Percentiles rank a stretch among this genome's conserved stretches.
Evolutionary conservation across 441 rosid genomes (phyloP).

Genomic region (Biscutella auriculata): DNA sequence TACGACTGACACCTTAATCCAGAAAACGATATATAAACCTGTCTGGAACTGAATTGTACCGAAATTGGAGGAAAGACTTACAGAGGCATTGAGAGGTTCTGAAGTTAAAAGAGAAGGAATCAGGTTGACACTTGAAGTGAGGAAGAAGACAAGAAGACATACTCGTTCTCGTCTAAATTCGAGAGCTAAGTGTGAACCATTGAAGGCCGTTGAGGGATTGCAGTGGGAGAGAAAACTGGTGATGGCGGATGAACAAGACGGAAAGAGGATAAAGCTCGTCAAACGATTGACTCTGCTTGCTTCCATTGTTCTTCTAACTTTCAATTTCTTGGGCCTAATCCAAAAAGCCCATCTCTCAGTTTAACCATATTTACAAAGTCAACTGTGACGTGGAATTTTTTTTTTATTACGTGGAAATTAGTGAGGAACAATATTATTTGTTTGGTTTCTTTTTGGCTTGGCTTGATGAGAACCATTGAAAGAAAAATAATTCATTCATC

Average conservation of each 20-base stretch:
- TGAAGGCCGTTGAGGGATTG: slow-evolving; percentile 16
- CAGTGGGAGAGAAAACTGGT: slow-evolving; percentile 22
- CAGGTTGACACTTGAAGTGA: slow-evolving; percentile 87
- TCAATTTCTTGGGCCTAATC: slow-evolving; percentile 10
- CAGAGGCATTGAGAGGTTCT: slow-evolving; percentile 30
- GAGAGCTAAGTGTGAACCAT: slow-evolving; percentile 20
- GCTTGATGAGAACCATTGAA: too few species aligned
- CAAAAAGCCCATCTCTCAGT: not conserved
- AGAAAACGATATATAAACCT: not conserved
- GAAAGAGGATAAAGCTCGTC: slow-evolving; percentile 19
- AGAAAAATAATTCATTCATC: too few species aligned
- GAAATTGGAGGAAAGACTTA: not conserved
- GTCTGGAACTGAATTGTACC: not conserved
- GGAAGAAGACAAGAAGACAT: slow-evolving; percentile 84
- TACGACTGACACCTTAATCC: not conserved
- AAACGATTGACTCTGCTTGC: not conserved
- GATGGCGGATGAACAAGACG: slow-evolving; percentile 24
- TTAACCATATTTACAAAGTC: not conserved
- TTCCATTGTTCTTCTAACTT: not conserved
- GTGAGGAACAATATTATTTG: too few species aligned
- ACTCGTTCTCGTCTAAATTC: slow-evolving; percentile 13
- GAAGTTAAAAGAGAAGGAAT: slow-evolving; percentile 54
- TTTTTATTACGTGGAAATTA: too few species aligned
- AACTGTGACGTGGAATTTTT: not conserved
- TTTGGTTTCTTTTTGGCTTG: too few species aligned